Percentiles rank a stretch among this genome's conserved stretches.
Conservation (phyloP, 2,329 filamentous ascomycete genomes). For the Alternaria sp. region DNA sequence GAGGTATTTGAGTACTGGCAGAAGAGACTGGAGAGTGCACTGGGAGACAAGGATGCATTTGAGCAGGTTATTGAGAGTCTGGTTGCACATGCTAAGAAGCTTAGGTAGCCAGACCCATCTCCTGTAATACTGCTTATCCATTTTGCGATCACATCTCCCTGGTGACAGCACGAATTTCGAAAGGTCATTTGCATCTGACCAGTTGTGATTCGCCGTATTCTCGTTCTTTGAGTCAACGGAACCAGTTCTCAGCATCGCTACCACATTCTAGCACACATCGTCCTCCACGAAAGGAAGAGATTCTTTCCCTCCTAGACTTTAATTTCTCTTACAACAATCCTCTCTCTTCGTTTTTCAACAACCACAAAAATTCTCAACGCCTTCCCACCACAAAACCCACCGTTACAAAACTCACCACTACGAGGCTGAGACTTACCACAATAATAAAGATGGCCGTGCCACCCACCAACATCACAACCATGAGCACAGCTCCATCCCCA, state of each 20-base stretch:
- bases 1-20: slow-evolving; percentile 89
- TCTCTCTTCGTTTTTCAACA: not conserved
- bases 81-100: slow-evolving; percentile 87
- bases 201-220: not conserved
- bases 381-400: not conserved
- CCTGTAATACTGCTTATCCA: not conserved
- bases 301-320: not conserved
- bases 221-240: not conserved
- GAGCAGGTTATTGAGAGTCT: slow-evolving; percentile 97
- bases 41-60: slow-evolving; percentile 91
- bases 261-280: not conserved
- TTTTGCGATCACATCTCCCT: not conserved
- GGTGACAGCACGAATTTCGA: not conserved
- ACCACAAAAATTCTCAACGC: not conserved
- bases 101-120: slow-evolving; percentile 62
- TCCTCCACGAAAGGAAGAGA: not conserved
- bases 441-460: too few species aligned
- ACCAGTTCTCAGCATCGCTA: not conserved
- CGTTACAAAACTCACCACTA: not conserved
- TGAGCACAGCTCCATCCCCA: not conserved
- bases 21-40: slow-evolving; percentile 81
- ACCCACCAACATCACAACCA: not conserved
- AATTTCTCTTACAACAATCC: not conserved
- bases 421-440: not conserved
- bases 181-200: not conserved